Base-by-base conservation (phyloP, 1,284 basidiomycete species). In the Sphagnurus paluster region DNA sequence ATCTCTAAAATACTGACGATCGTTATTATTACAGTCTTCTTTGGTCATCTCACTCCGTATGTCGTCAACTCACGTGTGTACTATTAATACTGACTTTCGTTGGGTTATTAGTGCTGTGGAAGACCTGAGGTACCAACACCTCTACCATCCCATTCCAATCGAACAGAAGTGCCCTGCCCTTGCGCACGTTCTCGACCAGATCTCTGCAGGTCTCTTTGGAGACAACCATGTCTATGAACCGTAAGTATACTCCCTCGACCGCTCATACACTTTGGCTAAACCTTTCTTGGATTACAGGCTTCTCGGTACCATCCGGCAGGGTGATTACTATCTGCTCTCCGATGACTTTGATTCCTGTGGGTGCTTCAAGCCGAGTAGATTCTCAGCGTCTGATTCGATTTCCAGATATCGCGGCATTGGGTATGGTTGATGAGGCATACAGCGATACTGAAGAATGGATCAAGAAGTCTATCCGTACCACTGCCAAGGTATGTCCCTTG, bases 331-430 rank as follows among this genome's bases (percentile, higher is more conserved):
- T 65, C 74, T 92, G 50, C 68, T 95, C 52, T 84, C 89, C 0
- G 92, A 96, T 62, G 92, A 96, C 71, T 95, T 94, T 62, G 88
- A 92, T 56, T 92, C 90, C 8, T 95, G 90, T 88, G 39, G 82
- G 69, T 24, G 11, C 39, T 23, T 24, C 8, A 14, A 11, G 5
- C 30, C 9, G 13, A 11, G 11, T 37, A 16, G 9, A 32, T 19
- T 8, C n/a, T 38, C 19, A 30, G 13, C 30, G 28, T 11, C 19
- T 41, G 24, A 37, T 53, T 26, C 16, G 39, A 21, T 42, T 1
- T 54, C 50, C 19, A 87, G 85, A 91, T 66, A 79, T 96, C 50
- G 77, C 82, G 48, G 92, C 93, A 7, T 75, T 93, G 48, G 72
- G 70, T 46, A 85, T 95, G 75, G 90, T 95, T 29, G 93, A 97